phyloP scores from a whole-genome alignment of 2,329 filamentous ascomycete genomes.

The Immersiporthe knoxdaviesiana region DNA sequence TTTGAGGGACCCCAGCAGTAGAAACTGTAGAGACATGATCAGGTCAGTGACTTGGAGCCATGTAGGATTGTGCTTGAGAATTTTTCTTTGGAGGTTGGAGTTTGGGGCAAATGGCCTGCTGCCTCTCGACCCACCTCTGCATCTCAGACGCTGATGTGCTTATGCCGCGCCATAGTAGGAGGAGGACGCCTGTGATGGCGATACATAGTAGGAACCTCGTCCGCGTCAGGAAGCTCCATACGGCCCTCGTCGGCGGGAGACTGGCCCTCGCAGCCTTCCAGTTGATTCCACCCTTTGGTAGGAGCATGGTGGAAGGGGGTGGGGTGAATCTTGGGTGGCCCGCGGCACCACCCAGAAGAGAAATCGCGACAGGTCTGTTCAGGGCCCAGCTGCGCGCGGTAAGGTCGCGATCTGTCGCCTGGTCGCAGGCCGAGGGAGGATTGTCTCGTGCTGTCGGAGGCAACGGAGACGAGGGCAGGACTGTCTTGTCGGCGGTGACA shows the following conservation, averaged over 20 bases:
- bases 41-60: not conserved
- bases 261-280: slow-evolving; percentile 88
- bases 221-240: slow-evolving; percentile 72
- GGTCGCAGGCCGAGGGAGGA: not conserved
- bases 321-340: slow-evolving; percentile 42
- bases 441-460: slow-evolving; percentile 4
- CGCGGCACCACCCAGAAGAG: slow-evolving; percentile 44
- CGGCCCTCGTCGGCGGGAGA: slow-evolving; percentile 75
- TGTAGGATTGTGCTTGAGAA: not conserved
- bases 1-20: slow-evolving; percentile 96
- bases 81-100: not conserved
- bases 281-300: slow-evolving; percentile 85
- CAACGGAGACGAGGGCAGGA: not conserved
- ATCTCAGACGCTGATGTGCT: slow-evolving; percentile 80
- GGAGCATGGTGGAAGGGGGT: slow-evolving; percentile 68
- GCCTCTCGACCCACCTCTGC: slow-evolving; percentile 73
- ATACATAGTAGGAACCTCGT: slow-evolving; percentile 78
- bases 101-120: not conserved
- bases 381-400: slow-evolving; percentile 24
- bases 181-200: slow-evolving; percentile 68
- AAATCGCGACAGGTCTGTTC: slow-evolving; percentile 22
- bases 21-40: slow-evolving; percentile 62
- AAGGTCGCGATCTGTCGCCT: slow-evolving; percentile 16
- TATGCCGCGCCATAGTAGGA: slow-evolving; percentile 89
- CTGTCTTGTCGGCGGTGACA: slow-evolving; percentile 11